Conservation (phyloP, 345 rosid genomes). For the Pistacia integerrima region DNA sequence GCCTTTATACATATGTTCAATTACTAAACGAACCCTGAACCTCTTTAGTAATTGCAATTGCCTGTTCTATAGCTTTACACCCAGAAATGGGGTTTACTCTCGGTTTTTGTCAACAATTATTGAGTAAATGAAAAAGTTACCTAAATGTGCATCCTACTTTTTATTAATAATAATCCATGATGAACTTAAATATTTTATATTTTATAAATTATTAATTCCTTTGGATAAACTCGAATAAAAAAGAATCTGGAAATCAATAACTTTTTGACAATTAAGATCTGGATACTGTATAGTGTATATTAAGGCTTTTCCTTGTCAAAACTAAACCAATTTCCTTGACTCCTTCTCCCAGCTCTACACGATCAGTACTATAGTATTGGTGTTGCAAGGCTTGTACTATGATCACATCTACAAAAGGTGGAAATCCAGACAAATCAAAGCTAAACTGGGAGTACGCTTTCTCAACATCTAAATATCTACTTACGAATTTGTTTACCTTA, state of each 20-base stretch:
- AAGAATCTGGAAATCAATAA: no score
- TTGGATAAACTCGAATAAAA: background rate
- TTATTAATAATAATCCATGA: background rate
- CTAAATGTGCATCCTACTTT: no score
- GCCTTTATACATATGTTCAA: background rate
- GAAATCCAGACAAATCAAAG: constrained; percentile 32
- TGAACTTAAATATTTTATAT: background rate
- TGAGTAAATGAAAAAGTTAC: no score
- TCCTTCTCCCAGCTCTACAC: constrained; percentile 68
- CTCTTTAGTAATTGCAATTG: background rate
- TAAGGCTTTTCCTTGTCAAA: background rate
- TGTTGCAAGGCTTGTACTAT: constrained; percentile 77
- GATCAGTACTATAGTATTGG: constrained; percentile 68
- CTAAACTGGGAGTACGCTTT: constrained; percentile 30
- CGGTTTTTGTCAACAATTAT: no score
- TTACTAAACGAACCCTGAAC: background rate
- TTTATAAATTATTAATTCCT: background rate
- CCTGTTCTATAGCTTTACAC: no score
- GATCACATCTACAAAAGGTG: constrained; percentile 57
- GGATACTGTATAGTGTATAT: background rate
- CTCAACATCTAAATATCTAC: background rate
- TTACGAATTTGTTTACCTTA: background rate
- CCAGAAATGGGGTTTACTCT: no score
- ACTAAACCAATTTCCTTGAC: background rate
- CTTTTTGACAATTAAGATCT: background rate